A percentile compares a stretch with the other conserved stretches of the same genome.
phyloP scores from a whole-genome alignment of 129 eudicot species.

The Smallanthus sonchifolius region DNA sequence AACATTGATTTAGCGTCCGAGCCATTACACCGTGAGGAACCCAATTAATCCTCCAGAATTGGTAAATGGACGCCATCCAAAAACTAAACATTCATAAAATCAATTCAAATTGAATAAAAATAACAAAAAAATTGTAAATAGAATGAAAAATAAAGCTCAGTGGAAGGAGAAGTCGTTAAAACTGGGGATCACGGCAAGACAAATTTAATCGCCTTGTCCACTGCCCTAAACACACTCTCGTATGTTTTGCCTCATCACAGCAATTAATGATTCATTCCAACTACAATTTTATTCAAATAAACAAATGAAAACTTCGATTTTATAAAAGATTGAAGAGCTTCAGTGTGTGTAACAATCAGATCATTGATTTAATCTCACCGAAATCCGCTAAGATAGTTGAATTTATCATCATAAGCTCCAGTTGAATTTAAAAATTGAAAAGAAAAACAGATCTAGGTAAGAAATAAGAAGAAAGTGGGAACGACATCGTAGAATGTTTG shows the following conservation, averaged over 20 bases:
- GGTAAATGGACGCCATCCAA: conserved; percentile 56
- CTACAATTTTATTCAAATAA: neutral
- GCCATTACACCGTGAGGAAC: conserved; percentile 72
- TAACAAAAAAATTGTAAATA: neutral
- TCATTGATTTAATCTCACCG: conserved; percentile 63
- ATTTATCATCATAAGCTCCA: conserved; percentile 52
- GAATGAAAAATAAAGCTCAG: conserved; percentile 36
- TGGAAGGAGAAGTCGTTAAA: conserved; percentile 82
- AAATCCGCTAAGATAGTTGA: conserved; percentile 74
- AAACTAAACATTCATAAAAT: too few relatives aligned
- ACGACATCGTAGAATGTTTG: too few relatives aligned
- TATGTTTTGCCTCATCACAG: conserved; percentile 44
- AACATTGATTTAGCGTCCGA: conserved; percentile 42
- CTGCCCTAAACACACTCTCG: conserved; percentile 38
- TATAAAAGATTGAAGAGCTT: conserved; percentile 14
- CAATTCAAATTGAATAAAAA: too few relatives aligned
- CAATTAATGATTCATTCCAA: neutral
- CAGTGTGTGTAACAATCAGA: conserved; percentile 89
- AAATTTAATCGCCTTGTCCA: conserved; percentile 27
- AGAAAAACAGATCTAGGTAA: neutral
- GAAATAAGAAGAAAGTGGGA: neutral
- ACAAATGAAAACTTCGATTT: neutral
- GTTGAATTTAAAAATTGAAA: neutral
- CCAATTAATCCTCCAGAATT: conserved; percentile 45
- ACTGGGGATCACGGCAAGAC: conserved; percentile 52